Base-by-base conservation (phyloP, 2,329 filamentous ascomycete genomes). In the Aurifilum marmelostoma region DNA sequence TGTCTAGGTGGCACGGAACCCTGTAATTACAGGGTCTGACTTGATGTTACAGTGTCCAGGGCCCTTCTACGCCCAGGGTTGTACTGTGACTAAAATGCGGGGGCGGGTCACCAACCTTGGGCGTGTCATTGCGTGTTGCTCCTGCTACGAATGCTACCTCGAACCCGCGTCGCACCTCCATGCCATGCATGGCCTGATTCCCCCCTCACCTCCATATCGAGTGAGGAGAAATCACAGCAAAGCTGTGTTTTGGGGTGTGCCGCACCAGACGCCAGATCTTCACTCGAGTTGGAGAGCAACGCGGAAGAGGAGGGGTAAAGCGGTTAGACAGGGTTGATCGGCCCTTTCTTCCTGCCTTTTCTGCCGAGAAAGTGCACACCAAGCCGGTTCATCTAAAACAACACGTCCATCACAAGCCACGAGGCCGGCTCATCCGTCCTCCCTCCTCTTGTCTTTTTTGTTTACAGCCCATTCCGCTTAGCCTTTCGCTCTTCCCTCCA, bases 281-380 rank as follows among this genome's bases (percentile, higher is more conserved):
- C 16, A 29, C 43, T 37, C 18, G 59, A 32, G 34, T 37, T 43
- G 64, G 43, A 47, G 43, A 47, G 43, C 21, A 47, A 3, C 43
- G 43, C 43, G 21, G 43, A 47, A 16, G 43, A 47, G 43, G 32
- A 59, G 62, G 52, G 60, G 41, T 58, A 54, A 18, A 37, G 52
- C 37, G 21, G 39, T 34, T 58, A 47, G 60, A 39, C 24, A 56
- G 29, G 68, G 65, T 54, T 63, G 27, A n/a, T 68, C 68, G 68
- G 68, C 65, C 43, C 68, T 70, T 65, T 65, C 37, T 47, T 68
- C 62, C 68, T 65, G 62, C 68, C 68, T 63, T 47, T 43, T 43
- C 68, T 47, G 56, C 62, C 68, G 65, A 66, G 24, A 29, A 37
- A 9, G 18, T 14, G 14, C 18, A 24, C 2, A 18, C 14, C 50